These are phyloP conservation scores for Tylopilus cervinicoccineus DNA, from an alignment of 768 basidiomycete genomes.

Conservation along the genomic window DNA sequence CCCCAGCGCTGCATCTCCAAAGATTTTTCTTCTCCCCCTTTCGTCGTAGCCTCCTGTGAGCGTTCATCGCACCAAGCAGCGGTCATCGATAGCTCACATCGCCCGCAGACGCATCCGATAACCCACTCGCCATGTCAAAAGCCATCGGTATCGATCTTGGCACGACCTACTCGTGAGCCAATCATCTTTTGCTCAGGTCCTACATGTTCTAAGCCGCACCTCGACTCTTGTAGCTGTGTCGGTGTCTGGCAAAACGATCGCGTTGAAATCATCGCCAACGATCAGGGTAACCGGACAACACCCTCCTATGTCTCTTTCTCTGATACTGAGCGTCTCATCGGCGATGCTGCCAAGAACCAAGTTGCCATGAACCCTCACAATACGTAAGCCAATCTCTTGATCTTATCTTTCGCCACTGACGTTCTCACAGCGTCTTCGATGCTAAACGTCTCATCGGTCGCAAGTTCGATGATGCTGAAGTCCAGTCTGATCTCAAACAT, in stretches of 20 bases:
- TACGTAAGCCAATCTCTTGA: slow-evolving; percentile 42
- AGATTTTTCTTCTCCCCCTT: slow-evolving; percentile 7
- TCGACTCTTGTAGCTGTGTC: slow-evolving; percentile 66
- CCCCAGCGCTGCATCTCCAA: slow-evolving; percentile 2
- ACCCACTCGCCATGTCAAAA: slow-evolving; percentile 52
- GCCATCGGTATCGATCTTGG: slow-evolving; percentile 89
- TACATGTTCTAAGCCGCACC: slow-evolving; percentile 7
- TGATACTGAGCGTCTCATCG: slow-evolving; percentile 93
- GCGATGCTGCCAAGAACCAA: slow-evolving; percentile 98
- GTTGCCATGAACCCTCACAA: slow-evolving; percentile 98
- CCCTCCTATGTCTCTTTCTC: slow-evolving; percentile 96
- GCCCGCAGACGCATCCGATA: slow-evolving; percentile 6
- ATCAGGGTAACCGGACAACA: slow-evolving; percentile 93
- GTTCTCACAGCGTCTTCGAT: slow-evolving; percentile 75
- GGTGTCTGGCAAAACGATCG: slow-evolving; percentile 99
- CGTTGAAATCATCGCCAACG: slow-evolving; percentile 97
- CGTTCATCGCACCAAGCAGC: not conserved
- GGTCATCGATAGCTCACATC: slow-evolving; percentile 5
- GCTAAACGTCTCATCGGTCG: slow-evolving; percentile 98
- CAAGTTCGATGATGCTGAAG: slow-evolving; percentile 82
- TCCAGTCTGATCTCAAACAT: slow-evolving; percentile 81
- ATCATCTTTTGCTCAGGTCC: not conserved
- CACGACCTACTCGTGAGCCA: slow-evolving; percentile 85
- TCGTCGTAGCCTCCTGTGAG: slow-evolving; percentile 19
- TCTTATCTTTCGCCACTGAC: slow-evolving; percentile 4